phyloP scores from a whole-genome alignment of 139 green algal species.

The Coelastrella sp. region DNA sequence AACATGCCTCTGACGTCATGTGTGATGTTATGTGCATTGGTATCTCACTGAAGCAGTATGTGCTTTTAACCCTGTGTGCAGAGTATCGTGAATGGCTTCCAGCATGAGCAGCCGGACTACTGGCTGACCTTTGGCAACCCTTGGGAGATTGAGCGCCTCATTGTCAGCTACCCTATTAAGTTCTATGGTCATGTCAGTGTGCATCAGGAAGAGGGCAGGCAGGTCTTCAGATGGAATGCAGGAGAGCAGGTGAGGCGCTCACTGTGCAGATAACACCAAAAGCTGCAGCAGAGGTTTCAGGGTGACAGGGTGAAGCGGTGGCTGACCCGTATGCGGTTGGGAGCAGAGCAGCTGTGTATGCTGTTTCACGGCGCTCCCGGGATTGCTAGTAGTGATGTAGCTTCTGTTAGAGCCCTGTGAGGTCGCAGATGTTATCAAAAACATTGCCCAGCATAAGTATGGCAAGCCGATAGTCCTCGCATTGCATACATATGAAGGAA shows the following conservation, averaged over 20 bases:
- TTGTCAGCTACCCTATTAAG: constrained; percentile 52
- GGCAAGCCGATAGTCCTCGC: too few relatives aligned
- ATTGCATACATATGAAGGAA: too few relatives aligned
- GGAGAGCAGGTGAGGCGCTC: constrained; percentile 80
- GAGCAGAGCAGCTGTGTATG: neutral
- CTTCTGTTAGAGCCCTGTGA: too few relatives aligned
- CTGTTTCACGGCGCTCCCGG: neutral
- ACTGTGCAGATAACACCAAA: too few relatives aligned
- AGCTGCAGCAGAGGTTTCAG: neutral
- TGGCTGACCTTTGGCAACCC: constrained; percentile 97
- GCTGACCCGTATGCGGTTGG: neutral
- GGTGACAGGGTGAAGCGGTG: too few relatives aligned
- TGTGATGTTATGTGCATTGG: too few relatives aligned
- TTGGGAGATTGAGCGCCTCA: constrained; percentile 68
- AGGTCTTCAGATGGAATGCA: constrained; percentile 94
- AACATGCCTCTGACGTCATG: too few relatives aligned
- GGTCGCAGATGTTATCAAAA: too few relatives aligned
- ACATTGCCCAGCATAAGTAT: too few relatives aligned
- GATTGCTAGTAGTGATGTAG: too few relatives aligned
- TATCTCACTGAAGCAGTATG: too few relatives aligned
- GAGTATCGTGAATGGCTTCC: constrained; percentile 64
- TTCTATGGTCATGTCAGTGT: constrained; percentile 49
- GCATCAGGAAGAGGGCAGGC: constrained; percentile 48
- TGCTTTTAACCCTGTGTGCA: too few relatives aligned
- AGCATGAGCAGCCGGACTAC: constrained; percentile 94